A percentile compares a stretch with the other conserved stretches of the same genome.
These are phyloP conservation scores for Bryum argenteum DNA, from an alignment of 225 moss, liverwort and hornwort species.

Conservation along the genomic window DNA sequence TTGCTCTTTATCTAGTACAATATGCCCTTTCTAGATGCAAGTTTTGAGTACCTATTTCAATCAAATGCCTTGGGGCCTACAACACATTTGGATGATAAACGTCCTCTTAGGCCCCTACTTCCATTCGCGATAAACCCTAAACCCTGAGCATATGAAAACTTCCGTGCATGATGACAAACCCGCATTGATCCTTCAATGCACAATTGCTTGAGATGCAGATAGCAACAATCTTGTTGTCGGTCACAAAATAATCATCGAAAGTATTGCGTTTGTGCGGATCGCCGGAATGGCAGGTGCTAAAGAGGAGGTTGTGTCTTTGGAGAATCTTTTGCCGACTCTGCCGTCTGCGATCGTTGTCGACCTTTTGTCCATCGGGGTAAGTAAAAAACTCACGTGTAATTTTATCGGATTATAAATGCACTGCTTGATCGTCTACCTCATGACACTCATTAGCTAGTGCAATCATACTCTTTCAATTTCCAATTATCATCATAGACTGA, in stretches of 20 bases:
- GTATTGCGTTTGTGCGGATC: neutral
- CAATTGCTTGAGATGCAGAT: slow-evolving; percentile 6
- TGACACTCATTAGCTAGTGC: too few relatives aligned
- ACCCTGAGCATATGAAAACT: neutral
- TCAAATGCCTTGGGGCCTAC: too few relatives aligned
- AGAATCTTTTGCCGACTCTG: slow-evolving; percentile 38
- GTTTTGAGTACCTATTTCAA: too few relatives aligned
- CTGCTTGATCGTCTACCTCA: neutral
- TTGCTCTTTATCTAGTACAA: too few relatives aligned
- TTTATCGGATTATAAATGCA: neutral
- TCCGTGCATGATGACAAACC: neutral
- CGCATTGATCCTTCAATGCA: neutral
- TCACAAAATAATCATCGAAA: neutral
- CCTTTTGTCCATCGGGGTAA: slow-evolving; percentile 56
- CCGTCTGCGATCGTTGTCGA: slow-evolving; percentile 44
- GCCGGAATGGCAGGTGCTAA: slow-evolving; percentile 31
- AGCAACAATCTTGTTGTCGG: neutral
- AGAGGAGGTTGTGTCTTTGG: slow-evolving; percentile 28
- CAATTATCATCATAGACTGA: too few relatives aligned
- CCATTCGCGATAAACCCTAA: slow-evolving; percentile 13
- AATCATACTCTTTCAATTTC: too few relatives aligned
- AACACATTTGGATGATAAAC: too few relatives aligned
- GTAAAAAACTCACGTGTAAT: neutral
- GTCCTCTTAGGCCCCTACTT: too few relatives aligned
- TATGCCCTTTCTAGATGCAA: too few relatives aligned